Conservation (phyloP, 1,284 basidiomycete genomes). For the Golubevia sp. region DNA sequence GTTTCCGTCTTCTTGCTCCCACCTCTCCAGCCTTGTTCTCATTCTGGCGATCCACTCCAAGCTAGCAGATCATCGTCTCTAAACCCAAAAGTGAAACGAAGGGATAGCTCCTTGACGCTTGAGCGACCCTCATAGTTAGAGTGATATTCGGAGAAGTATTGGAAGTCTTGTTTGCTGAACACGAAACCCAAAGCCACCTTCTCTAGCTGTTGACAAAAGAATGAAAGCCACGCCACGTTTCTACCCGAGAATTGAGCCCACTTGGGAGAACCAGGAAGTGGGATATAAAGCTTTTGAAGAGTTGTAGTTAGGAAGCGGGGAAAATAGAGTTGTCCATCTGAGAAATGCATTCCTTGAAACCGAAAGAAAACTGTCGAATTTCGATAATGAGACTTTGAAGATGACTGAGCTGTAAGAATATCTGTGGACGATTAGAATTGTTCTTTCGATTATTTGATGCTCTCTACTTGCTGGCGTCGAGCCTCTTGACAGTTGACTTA, state of each 20-base stretch:
- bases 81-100: neutral
- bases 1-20: neutral
- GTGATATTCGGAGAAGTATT: neutral
- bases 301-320: too few relatives aligned
- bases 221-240: neutral
- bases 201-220: neutral
- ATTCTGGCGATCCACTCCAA: neutral
- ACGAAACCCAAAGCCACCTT: neutral
- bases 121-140: neutral
- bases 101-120: neutral
- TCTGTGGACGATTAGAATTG: too few relatives aligned
- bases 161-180: neutral
- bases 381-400: too few relatives aligned
- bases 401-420: too few relatives aligned
- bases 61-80: neutral
- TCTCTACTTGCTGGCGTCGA: too few relatives aligned
- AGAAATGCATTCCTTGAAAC: neutral
- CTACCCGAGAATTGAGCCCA: neutral
- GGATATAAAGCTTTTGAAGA: neutral
- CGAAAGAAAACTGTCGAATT: neutral
- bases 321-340: neutral
- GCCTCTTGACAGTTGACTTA: too few relatives aligned
- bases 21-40: neutral
- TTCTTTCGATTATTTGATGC: too few relatives aligned
- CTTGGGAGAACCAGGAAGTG: too few relatives aligned